Evolutionary conservation across 306 rosid genomes (phyloP), one percentile per base, ranked within the genome.

Genomic region (Cucurbita ficifolia): DNA sequence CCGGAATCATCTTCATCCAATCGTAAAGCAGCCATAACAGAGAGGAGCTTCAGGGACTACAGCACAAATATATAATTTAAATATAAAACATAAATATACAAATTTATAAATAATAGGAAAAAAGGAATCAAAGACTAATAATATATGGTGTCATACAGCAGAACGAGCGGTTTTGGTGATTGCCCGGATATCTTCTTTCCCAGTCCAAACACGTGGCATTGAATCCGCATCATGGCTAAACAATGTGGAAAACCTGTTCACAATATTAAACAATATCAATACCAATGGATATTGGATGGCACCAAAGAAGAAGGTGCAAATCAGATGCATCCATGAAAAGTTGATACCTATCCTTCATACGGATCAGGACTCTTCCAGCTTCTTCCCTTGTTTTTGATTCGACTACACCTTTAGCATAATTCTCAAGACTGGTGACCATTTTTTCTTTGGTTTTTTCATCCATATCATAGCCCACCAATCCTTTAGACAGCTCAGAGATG

Each of bases 121-220:
- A 46, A 57, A 17, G 24, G 29, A 16, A 54, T 53, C 53, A 39
- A 79, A 46, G 18, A 65, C 5, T 74, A 59, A 73, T 42, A 18
- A 60, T 46, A 60, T 46, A 69, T 38, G 17, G 42, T 74, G 75
- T 24, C 93, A 63, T 91, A 95, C 99, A 49, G 96, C 75, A 82
- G 91, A 76, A 75, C 96, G 97, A 70, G 97, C 99, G 62, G 88
- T 83, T 81, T 87, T 95, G 80, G 99, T 95, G 81, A 95, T 95
- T 76, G 88, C 89, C 72, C 97, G 84, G 55, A 95, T 88, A 79
- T 95, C 96, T 82, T 95, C 99, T 13, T 85, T 95, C 71, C 91
- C 99, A 13, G 91, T 85, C 99, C 99, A 95, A 77, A 91, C 76
- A 42, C 99, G 96, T 58, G 99, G 99, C 96, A 95, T 89, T 38